Percentiles rank a stretch among this genome's conserved stretches.
These are phyloP conservation scores for Phaeosphaeria sp. DNA, from an alignment of 2,329 filamentous ascomycete species.

Conservation along the genomic window DNA sequence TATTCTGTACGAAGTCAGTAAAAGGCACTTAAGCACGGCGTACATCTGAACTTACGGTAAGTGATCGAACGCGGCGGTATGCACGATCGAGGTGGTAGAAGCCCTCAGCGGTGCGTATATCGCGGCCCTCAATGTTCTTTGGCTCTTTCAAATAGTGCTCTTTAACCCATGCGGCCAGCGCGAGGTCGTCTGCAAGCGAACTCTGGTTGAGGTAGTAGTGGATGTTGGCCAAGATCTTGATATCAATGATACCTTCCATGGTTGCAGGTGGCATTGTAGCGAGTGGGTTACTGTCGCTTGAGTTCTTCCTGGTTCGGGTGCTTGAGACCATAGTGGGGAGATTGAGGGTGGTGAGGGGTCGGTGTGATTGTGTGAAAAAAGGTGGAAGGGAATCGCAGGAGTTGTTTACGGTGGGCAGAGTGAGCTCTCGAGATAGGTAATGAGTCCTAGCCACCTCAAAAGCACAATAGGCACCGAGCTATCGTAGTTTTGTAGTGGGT, in stretches of 20 bases:
- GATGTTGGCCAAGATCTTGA: conserved; percentile 30
- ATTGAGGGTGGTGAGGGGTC: not conserved
- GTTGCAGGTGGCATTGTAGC: conserved; percentile 19
- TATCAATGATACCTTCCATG: conserved; percentile 29
- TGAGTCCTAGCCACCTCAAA: not conserved
- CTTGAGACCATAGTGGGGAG: conserved; percentile 11
- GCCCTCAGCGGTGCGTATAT: conserved; percentile 27
- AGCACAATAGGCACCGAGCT: not conserved
- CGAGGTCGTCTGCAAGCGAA: conserved; percentile 22
- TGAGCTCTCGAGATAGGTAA: not conserved
- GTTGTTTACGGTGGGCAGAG: not conserved
- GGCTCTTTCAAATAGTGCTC: conserved; percentile 26
- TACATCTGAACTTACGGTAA: conserved; percentile 29
- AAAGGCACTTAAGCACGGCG: not conserved
- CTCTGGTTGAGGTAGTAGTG: conserved; percentile 27
- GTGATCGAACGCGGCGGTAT: conserved; percentile 33
- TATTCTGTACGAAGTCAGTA: not conserved
- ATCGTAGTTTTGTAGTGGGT: conserved; percentile 1
- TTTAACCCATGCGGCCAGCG: conserved; percentile 31
- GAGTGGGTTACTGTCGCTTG: conserved; percentile 7
- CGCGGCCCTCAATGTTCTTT: conserved; percentile 8
- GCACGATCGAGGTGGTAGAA: conserved; percentile 34
- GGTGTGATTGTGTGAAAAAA: not conserved
- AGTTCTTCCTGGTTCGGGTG: conserved; percentile 1
- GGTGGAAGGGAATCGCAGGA: not conserved